These are phyloP conservation scores for Ceratobasidium sp. DNA, from an alignment of 1,284 basidiomycete genomes.

Conservation along the genomic window DNA sequence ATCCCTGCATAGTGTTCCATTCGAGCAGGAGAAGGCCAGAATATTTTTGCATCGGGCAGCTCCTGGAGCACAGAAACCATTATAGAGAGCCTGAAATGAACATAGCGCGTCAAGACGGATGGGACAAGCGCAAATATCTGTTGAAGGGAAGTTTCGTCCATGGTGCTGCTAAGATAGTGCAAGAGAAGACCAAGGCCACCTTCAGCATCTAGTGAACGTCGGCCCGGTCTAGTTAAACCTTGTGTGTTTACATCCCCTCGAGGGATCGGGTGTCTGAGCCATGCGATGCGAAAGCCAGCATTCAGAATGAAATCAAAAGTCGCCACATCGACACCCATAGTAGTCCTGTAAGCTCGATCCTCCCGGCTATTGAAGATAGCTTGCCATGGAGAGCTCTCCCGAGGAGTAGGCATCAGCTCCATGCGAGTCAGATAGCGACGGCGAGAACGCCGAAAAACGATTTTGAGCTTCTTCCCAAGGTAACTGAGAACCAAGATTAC, in stretches of 20 bases:
- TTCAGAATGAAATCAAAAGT: constrained; percentile 6
- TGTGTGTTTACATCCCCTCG: background rate
- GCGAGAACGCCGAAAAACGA: too few relatives aligned
- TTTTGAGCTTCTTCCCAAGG: too few relatives aligned
- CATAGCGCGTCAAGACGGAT: constrained; percentile 55
- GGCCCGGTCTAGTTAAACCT: background rate
- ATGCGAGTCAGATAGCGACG: too few relatives aligned
- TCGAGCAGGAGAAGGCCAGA: constrained; percentile 56
- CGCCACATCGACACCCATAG: constrained; percentile 19
- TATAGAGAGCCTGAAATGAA: constrained; percentile 57
- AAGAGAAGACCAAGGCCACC: constrained; percentile 52
- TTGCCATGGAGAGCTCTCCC: too few relatives aligned
- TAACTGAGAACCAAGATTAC: too few relatives aligned
- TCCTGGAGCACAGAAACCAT: constrained; percentile 56
- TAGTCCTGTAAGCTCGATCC: constrained; percentile 11
- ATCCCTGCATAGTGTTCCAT: constrained; percentile 56
- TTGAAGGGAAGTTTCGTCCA: constrained; percentile 58
- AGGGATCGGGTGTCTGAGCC: background rate
- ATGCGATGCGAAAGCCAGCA: background rate
- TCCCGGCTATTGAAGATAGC: background rate
- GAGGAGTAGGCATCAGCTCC: too few relatives aligned
- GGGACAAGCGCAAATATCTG: constrained; percentile 60
- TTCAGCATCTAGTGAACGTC: constrained; percentile 10
- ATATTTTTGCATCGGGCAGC: constrained; percentile 58
- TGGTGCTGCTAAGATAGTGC: constrained; percentile 63